A percentile compares a stretch with the other conserved stretches of the same genome.
Conservation (phyloP, 2,329 filamentous ascomycete species). For the Ophiognomonia clavigignenti-juglandacearum region DNA sequence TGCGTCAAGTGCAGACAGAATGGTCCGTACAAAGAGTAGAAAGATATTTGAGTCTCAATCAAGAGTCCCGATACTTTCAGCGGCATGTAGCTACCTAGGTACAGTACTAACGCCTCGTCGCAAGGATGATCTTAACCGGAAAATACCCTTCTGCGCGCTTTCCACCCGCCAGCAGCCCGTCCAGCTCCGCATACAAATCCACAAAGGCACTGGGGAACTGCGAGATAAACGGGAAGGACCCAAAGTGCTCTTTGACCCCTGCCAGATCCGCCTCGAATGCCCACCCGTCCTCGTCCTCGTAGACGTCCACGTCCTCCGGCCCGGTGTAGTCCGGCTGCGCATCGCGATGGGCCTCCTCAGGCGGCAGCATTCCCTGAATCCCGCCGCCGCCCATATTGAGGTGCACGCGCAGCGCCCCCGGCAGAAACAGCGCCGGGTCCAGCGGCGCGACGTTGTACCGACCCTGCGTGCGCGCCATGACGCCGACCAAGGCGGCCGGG, state of each 20-base stretch:
- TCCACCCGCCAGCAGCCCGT: no score
- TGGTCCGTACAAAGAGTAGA: no score
- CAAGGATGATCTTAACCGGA: no score
- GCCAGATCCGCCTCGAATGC: constrained; percentile 1
- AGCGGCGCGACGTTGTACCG: constrained; percentile 2
- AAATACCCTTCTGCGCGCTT: no score
- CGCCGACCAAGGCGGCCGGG: not conserved
- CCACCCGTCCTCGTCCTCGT: constrained; percentile 3
- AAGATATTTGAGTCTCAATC: no score
- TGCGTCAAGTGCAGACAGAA: no score
- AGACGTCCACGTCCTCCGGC: constrained; percentile 2
- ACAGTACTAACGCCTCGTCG: no score
- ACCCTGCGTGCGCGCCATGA: constrained; percentile 1
- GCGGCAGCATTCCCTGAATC: not conserved
- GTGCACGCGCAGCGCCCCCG: not conserved
- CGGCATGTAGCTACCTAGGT: no score
- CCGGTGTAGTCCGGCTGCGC: not conserved
- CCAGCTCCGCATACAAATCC: no score
- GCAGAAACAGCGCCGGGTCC: not conserved
- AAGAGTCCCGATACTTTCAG: no score
- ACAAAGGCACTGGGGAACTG: no score
- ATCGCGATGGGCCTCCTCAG: not conserved
- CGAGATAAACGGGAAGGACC: constrained; percentile 1
- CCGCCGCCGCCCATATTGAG: not conserved
- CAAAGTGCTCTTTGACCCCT: constrained; percentile 1